phyloP scores from a whole-genome alignment of 306 rosid species.

The Neltuma alba region DNA sequence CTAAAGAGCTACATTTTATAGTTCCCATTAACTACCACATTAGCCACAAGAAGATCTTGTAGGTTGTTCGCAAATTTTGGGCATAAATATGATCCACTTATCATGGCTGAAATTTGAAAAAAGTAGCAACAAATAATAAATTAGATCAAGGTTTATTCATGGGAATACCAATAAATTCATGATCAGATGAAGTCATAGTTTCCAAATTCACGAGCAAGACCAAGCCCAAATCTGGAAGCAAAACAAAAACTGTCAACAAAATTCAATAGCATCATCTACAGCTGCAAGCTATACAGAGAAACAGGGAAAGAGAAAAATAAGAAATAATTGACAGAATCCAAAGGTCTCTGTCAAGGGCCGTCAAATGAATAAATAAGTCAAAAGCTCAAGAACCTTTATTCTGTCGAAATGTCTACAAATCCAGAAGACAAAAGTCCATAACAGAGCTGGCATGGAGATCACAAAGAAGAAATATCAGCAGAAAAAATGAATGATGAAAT shows the following conservation, averaged over 20 bases:
- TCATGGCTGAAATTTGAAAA: conserved; percentile 9
- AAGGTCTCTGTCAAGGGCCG: background rate
- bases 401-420: conserved; percentile 7
- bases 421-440: conserved; percentile 1
- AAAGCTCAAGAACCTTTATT: background rate
- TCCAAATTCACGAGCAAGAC: conserved; percentile 37
- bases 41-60: conserved; percentile 8
- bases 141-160: conserved; percentile 6
- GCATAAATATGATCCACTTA: background rate
- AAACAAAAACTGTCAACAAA: conserved; percentile 37
- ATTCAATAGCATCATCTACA: conserved; percentile 24
- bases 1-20: background rate
- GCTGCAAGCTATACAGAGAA: conserved; percentile 1
- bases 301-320: conserved; percentile 15
- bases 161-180: conserved; percentile 44
- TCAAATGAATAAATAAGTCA: conserved; percentile 7
- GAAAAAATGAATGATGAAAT: background rate
- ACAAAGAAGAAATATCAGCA: background rate
- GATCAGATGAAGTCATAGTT: conserved; percentile 46
- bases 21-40: conserved; percentile 4
- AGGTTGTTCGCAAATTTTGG: conserved; percentile 1
- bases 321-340: background rate
- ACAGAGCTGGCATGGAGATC: conserved; percentile 5
- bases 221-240: conserved; percentile 43
- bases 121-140: background rate